Evolutionary conservation across 2,329 filamentous ascomycete genomes (phyloP), one percentile per base, ranked within the genome.

Genomic region (Xylaria sp.): DNA sequence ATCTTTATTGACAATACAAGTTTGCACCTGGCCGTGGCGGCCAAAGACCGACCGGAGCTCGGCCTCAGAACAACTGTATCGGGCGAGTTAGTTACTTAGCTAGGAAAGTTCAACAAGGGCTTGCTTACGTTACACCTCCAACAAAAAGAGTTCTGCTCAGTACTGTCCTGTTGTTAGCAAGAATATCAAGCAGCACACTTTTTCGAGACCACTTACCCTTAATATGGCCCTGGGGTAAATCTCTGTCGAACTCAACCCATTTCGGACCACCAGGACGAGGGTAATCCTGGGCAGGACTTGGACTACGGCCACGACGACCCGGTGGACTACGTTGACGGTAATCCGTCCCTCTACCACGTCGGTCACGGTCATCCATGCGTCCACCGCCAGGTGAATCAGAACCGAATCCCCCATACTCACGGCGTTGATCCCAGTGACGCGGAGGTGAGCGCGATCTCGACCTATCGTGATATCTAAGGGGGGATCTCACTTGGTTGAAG

Each of bases 1-100:
- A 74, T 99, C 95, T 73, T 92, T 91, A 80, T 99, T 98, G 69
- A 97, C 94, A 68, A 99, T 99, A 78, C 94, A 98, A 1, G 94
- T 97, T 78, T 99, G 95, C 3, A 99, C 95, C 56, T 89, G 83
- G 62, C 95, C 95, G 74, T 89, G 97, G 47, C 88, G 88, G 72
- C 82, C 83, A 77, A 99, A 99, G 46, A 96, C 88, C 53, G 80
- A 81, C 56, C 93, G 89, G 56, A 99, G 84, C 75, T 98, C 93
- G 61, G 84, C 82, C 77, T 99, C 94, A 6, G 91, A 89, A 61
- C 87, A 89, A 38, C 89, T 91, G 66, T 28, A 54, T 23, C 49
- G 56, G 17, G 61, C 73, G 64, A 69, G 70, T 78, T 69, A 78
- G 71, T 56, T 43, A 57, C 61, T 58, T 50, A 59, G 57, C 38